Evolutionary conservation across 2,329 filamentous ascomycete genomes (phyloP), one percentile per base, ranked within the genome.

Genomic region (Leptographium radiaticola): DNA sequence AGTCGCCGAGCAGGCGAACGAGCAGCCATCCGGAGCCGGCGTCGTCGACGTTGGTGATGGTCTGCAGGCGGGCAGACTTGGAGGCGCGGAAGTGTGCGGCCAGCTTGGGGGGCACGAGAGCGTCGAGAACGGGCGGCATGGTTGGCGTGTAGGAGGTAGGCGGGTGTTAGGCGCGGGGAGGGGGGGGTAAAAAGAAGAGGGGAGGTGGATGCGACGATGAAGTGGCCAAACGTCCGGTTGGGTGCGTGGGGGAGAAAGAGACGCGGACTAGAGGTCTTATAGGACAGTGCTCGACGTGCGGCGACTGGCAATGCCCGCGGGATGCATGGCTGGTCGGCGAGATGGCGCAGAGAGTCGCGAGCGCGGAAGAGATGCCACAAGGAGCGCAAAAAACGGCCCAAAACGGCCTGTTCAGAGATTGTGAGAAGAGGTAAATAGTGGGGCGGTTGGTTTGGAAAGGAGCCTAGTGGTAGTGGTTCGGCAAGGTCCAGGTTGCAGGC

Each of bases 1-100:
- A 59, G 48, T 59, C 52, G 44, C 49, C 57, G 2, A 57, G 36
- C 47, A 59, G 36, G 38, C 55, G 57, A 34, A 51, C 4, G 10
- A 55, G 46, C 15, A 59, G 55, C 57, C 57, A 59, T 50, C 50
- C 49, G 6, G 49, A 44, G 16, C 49, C 49, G 38, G 52, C 51
- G 25, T 47, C 34, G 44, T 58, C 45, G 18, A 56, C 46, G 40
- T 49, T 53, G 34, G 55, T 51, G 43, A 56, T 33, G 25, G 39
- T 40, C 15, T 52, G 47, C 40, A 53, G n/a, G 16, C 45, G 44
- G 13, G 53, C 18, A 0, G 38, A 39, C 42, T 52, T 52, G 45
- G 46, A 16, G 25, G 53, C 53, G n/a, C 25, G 30, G n/a, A 55
- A 55, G 30, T 52, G 53, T 1, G 43, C 4, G 31, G 20, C 49